A percentile compares a stretch with the other conserved stretches of the same genome.
These are phyloP conservation scores for Alternaria panax DNA, from an alignment of 2,329 filamentous ascomycete species.

Conservation along the genomic window DNA sequence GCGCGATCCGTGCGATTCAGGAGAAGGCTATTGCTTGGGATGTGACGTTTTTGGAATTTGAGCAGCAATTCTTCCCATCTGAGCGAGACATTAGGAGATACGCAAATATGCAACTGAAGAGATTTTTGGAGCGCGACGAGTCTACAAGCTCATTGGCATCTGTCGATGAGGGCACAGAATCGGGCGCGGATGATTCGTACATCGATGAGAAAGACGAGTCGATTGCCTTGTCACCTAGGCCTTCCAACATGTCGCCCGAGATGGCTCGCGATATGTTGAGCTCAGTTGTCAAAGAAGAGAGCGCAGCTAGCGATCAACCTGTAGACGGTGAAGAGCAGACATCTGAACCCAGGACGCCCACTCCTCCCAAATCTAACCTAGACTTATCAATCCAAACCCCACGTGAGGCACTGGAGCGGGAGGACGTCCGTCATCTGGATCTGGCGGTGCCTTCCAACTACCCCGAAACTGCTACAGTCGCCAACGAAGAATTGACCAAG, in stretches of 20 bases:
- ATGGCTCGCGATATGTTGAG: slow-evolving; percentile 70
- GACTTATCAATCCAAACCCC: slow-evolving; percentile 39
- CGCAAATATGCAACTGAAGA: slow-evolving; percentile 89
- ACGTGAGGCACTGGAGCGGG: slow-evolving; percentile 53
- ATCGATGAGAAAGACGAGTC: slow-evolving; percentile 42
- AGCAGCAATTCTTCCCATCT: slow-evolving; percentile 87
- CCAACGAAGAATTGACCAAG: slow-evolving; percentile 36
- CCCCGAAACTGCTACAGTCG: slow-evolving; percentile 21
- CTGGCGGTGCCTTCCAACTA: slow-evolving; percentile 61
- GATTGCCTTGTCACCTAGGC: slow-evolving; percentile 42
- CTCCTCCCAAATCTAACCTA: slow-evolving; percentile 15
- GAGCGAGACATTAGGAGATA: slow-evolving; percentile 95
- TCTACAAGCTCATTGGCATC: slow-evolving; percentile 77
- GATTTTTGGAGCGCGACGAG: slow-evolving; percentile 86
- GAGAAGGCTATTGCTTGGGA: slow-evolving; percentile 96
- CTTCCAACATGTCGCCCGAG: slow-evolving; percentile 62
- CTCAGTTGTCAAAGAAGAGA: slow-evolving; percentile 71
- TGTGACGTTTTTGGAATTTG: slow-evolving; percentile 85
- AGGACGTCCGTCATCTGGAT: slow-evolving; percentile 68
- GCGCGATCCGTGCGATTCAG: slow-evolving; percentile 86
- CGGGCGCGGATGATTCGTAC: slow-evolving; percentile 39
- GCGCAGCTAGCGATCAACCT: slow-evolving; percentile 36
- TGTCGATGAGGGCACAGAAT: slow-evolving; percentile 70
- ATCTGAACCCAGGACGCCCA: slow-evolving; percentile 18
- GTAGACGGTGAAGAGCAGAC: slow-evolving; percentile 10